Base-by-base conservation (phyloP, 306 rosid species). In the Quercus rubra region DNA sequence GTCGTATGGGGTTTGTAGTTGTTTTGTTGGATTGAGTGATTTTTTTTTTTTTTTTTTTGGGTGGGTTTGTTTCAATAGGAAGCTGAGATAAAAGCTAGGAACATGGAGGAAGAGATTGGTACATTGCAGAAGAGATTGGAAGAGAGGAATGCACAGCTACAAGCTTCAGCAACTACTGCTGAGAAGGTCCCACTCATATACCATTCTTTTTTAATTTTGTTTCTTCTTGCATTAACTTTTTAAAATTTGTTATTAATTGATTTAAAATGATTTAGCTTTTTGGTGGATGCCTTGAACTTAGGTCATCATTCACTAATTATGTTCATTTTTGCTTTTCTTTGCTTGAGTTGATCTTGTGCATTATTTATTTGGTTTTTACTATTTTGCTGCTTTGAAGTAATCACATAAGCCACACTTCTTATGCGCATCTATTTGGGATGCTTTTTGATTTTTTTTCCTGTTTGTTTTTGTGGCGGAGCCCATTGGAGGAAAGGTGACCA, bases 1-100 rank as follows among this genome's bases (percentile, higher is more conserved):
- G 92, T 80, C 87, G 64, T 55, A 15, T n/a, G 49, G 46, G 46
- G 33, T 71, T 81, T 79, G 70, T 0, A 67, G 15, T 35, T 67
- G 28, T 19, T 74, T 63, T 74, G 30, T 38, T 75, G 68, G 20
- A 72, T 78, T 61, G 25, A 15, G 55, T 76, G 73, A 83, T 38
- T 27, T 80, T 72, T 20, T 80, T 73, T 81, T 57, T 55, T 2
- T 35, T 55, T 21, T 21, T 21, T 21, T 21, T 21, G 23, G 55
- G 18, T 74, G 86, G 73, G 69, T 56, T 17, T 62, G 25, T 74
- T 73, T 62, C 64, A n/a, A 5, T 85, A 96, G 99, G 96, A 87
- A 79, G 97, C 97, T 72, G 96, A 96, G 88, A 83, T 85, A 59
- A 88, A 86, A 83, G 98, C 96, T 77, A 96, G 88, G 85, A 80